A percentile compares a stretch with the other conserved stretches of the same genome.
Conservation (phyloP, 2,329 filamentous ascomycete species). For the Sarocladium brachiariae region DNA sequence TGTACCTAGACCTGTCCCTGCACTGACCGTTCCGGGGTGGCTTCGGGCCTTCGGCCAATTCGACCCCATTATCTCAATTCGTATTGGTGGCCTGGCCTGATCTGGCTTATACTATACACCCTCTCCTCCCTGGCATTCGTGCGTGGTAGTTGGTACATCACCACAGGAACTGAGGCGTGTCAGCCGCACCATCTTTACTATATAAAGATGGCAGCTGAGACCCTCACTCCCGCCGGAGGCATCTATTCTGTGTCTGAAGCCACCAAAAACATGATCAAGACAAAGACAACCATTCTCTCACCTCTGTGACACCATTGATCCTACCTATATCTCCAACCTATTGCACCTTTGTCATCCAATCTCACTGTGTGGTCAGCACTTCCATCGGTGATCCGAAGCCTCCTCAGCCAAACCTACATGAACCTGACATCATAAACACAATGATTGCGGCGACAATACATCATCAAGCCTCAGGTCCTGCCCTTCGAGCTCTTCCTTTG, state of each 20-base stretch:
- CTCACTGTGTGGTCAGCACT: not conserved
- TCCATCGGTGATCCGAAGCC: not conserved
- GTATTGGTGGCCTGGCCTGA: not conserved
- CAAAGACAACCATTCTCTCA: not conserved
- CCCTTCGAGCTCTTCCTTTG: not conserved
- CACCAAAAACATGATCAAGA: not conserved
- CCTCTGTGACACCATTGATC: not conserved
- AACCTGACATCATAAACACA: not conserved
- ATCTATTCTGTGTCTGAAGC: not conserved
- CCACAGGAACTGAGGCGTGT: not conserved
- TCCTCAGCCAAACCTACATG: not conserved
- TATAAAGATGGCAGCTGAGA: not conserved
- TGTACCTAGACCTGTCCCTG: not conserved
- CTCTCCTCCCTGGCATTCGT: not conserved
- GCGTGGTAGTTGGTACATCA: not conserved
- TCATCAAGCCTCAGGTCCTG: not conserved
- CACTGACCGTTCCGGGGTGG: not conserved
- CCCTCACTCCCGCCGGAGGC: not conserved
- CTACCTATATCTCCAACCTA: not conserved
- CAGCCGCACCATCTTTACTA: not conserved
- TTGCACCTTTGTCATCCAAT: not conserved
- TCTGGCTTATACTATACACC: not conserved
- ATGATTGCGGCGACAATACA: not conserved
- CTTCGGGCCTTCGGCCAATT: slow-evolving; percentile 1
- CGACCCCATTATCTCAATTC: not conserved